Conservation (phyloP, 1,139 yeast genomes). For the Zygoascus meyerae region DNA sequence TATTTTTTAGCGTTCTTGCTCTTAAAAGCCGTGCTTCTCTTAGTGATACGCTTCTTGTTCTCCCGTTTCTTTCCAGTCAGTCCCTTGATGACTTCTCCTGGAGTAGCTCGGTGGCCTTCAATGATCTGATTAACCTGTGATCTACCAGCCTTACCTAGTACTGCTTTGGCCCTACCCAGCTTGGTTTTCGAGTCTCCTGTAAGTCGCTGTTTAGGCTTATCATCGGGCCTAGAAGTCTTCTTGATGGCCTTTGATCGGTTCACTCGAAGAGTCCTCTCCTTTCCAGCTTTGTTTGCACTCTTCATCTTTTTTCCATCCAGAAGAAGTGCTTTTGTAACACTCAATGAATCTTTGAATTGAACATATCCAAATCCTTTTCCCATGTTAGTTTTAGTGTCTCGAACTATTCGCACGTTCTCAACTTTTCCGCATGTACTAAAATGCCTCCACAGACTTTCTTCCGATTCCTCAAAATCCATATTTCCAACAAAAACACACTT, state of each 20-base stretch:
- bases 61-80: constrained; percentile 14
- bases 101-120: constrained; percentile 81
- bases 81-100: constrained; percentile 48
- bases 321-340: constrained; percentile 77
- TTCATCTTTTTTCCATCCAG: constrained; percentile 63
- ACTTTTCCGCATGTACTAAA: constrained; percentile 65
- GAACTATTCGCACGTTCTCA: constrained; percentile 81
- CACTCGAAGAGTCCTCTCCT: constrained; percentile 66
- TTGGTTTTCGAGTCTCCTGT: constrained; percentile 24
- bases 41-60: constrained; percentile 8
- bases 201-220: constrained; percentile 13
- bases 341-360: constrained; percentile 76
- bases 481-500: constrained; percentile 90
- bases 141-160: constrained; percentile 76
- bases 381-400: constrained; percentile 88
- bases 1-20: background rate
- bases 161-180: constrained; percentile 69
- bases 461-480: constrained; percentile 86
- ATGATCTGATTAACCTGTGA: constrained; percentile 53
- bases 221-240: constrained; percentile 33
- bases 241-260: constrained; percentile 65
- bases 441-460: constrained; percentile 82
- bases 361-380: constrained; percentile 98
- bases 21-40: constrained; percentile 5
- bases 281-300: constrained; percentile 29